Evolutionary conservation across 2,329 filamentous ascomycete genomes (phyloP).

Genomic region (Thielaviopsis ethacetica): DNA sequence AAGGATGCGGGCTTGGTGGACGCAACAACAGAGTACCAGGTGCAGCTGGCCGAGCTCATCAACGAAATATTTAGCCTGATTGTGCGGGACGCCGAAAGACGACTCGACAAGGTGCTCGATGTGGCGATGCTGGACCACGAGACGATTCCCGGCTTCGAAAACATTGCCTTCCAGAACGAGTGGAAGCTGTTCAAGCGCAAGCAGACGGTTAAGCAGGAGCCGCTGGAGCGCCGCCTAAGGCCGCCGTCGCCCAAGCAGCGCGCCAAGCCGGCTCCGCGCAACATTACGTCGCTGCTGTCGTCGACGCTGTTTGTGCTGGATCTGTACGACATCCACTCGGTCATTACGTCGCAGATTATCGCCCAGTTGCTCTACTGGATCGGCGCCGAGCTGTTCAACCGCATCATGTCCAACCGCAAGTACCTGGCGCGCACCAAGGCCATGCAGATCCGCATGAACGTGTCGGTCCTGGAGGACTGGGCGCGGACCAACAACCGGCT

Average conservation of each 20-base stretch:
- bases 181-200: constrained; percentile 96
- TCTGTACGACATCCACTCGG: constrained; percentile 96
- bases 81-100: constrained; percentile 84
- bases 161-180: constrained; percentile 92
- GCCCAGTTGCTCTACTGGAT: constrained; percentile 94
- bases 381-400: constrained; percentile 89
- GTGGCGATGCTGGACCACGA: constrained; percentile 92
- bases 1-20: constrained; percentile 73
- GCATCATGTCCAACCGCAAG: constrained; percentile 89
- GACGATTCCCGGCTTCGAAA: constrained; percentile 92
- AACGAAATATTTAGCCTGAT: constrained; percentile 98
- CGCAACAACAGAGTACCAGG: constrained; percentile 76
- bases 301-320: constrained; percentile 95
- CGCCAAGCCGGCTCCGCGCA: constrained; percentile 81
- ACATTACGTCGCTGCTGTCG: constrained; percentile 86
- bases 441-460: constrained; percentile 99
- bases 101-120: constrained; percentile 91
- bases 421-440: constrained; percentile 93
- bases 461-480: constrained; percentile 92
- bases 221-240: constrained; percentile 74
- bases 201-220: constrained; percentile 76
- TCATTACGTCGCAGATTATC: constrained; percentile 82
- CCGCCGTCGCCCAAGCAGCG: constrained; percentile 87
- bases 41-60: constrained; percentile 82
- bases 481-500: constrained; percentile 82